Percentiles rank a stretch among this genome's conserved stretches.
These are phyloP conservation scores for Fusarium nurragi DNA, from an alignment of 2,329 filamentous ascomycete genomes.

Conservation along the genomic window DNA sequence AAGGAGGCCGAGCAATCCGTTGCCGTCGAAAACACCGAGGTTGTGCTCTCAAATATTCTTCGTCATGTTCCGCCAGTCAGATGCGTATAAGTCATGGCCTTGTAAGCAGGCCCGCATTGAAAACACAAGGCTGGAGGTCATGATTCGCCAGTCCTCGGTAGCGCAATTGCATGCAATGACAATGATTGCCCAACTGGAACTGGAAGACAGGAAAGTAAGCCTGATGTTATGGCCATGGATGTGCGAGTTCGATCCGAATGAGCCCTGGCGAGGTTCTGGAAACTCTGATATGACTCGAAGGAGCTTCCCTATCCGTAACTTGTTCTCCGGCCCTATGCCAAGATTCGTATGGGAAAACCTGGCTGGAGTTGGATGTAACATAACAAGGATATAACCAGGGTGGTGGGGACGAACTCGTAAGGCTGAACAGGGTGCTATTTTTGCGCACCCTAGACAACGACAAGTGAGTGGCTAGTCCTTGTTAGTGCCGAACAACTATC, in stretches of 20 bases:
- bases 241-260: neutral
- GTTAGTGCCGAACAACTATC: constrained; percentile 8
- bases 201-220: constrained; percentile 7
- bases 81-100: constrained; percentile 27
- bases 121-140: constrained; percentile 20
- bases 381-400: constrained; percentile 32
- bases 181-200: neutral
- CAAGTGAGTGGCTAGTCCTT: constrained; percentile 7
- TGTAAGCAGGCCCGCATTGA: constrained; percentile 30
- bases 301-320: constrained; percentile 21
- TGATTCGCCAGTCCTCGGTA: constrained; percentile 3
- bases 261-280: constrained; percentile 3
- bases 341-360: constrained; percentile 5
- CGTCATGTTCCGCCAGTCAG: constrained; percentile 8
- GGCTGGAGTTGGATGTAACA: constrained; percentile 13
- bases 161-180: constrained; percentile 6
- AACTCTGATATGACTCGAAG: constrained; percentile 15
- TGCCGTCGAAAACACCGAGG: constrained; percentile 8
- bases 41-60: neutral
- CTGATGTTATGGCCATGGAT: constrained; percentile 14
- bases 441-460: constrained; percentile 8
- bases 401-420: constrained; percentile 40
- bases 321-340: constrained; percentile 10
- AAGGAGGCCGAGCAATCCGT: constrained; percentile 23
- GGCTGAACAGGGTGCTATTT: constrained; percentile 44